Base-by-base conservation (phyloP, 164 flowering plant species). In the Berberis vulgaris region DNA sequence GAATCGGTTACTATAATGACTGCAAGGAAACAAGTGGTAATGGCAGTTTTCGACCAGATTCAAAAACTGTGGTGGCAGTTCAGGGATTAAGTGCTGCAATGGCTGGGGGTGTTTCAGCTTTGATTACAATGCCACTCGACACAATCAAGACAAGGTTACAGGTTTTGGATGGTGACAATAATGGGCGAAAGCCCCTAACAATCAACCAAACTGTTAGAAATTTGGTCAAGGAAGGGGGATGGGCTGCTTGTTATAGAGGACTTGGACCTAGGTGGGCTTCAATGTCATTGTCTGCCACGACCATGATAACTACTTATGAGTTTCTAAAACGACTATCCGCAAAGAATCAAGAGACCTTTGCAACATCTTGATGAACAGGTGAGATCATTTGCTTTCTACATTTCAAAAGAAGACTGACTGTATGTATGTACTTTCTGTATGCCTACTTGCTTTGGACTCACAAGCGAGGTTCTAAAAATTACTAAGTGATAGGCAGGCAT, bases 241-340 rank as follows among this genome's bases (percentile, higher is more conserved):
- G 79, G 63, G 47, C 65, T 3, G 97, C 90, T 76, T 87, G 95
- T 72, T 86, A 90, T 67, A 79, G 90, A 72, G 97, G 97, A 4
- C 69, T 90, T 58, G 92, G 92, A 1, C 95, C 95, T 12, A 69
- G 97, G 45, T 87, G 92, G 90, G 88, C 81, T 66, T 87, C 95
- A 49, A 86, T 86, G 90, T 79, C 95, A 0, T 64, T 87, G 81
- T 87, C 92, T 57, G 88, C 90, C 6, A 82, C 95, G 9, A 83
- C 95, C 12, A 90, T 90, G 97, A 81, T 90, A 73, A 87, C 95
- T 12, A 87, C 97, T 9, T 90, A 90, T 58, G 92, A 87, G 78
- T 80, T 89, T 59, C 75, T 89, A 44, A 89, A 87, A 65, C 69
- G 87, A 41, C 67, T 87, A 1, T 89, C 97, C 2, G 66, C 91